Evolutionary conservation across 176 grass and related monocot genomes (phyloP).

Genomic region (Oryza longistaminata): DNA sequence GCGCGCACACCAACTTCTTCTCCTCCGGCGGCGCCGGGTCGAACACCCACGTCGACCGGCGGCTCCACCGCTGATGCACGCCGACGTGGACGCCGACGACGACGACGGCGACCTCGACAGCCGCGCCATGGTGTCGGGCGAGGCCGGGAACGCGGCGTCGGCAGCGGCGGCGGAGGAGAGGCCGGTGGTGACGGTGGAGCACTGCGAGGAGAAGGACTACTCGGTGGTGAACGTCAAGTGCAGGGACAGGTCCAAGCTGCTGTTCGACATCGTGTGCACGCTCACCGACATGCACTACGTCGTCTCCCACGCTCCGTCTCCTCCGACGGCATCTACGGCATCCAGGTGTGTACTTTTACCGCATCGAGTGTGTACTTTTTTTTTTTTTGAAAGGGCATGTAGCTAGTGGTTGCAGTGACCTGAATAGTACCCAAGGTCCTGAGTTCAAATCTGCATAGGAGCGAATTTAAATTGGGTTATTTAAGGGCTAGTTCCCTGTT

Average conservation of each 20-base stretch:
- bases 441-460: too few species aligned
- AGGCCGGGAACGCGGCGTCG: background rate
- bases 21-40: slow-evolving; percentile 46
- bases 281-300: slow-evolving; percentile 96
- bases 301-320: slow-evolving; percentile 89
- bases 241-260: slow-evolving; percentile 76
- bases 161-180: background rate
- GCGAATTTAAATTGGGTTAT: too few species aligned
- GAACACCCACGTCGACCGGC: slow-evolving; percentile 73
- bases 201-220: slow-evolving; percentile 90
- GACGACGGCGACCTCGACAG: background rate
- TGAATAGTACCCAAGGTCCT: too few species aligned
- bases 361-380: too few species aligned
- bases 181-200: slow-evolving; percentile 68
- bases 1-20: slow-evolving; percentile 79
- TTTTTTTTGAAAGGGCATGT: too few species aligned
- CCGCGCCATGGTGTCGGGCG: background rate
- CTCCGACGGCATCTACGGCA: slow-evolving; percentile 64
- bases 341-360: slow-evolving; percentile 50
- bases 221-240: slow-evolving; percentile 91
- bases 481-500: too few species aligned
- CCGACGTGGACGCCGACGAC: slow-evolving; percentile 57
- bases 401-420: too few species aligned
- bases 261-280: slow-evolving; percentile 97
- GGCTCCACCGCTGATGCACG: slow-evolving; percentile 94